Base-by-base conservation (phyloP, 768 basidiomycete genomes). In the Pholiota molesta region DNA sequence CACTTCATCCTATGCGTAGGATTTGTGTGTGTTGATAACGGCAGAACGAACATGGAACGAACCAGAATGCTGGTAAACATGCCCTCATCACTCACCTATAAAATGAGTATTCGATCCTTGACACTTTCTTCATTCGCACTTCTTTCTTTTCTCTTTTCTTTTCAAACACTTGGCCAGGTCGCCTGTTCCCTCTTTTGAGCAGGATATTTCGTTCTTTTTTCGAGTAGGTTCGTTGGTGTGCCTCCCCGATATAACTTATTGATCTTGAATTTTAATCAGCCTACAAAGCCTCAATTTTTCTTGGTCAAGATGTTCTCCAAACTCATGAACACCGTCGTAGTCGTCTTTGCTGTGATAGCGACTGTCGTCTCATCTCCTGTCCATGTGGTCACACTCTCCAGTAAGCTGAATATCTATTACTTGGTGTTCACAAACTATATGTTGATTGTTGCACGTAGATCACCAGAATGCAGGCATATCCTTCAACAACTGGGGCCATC, bases 251-350 rank as follows among this genome's bases (percentile, higher is more conserved):
- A 11, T 5, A 13, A 37, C 35, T 37, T 26, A 26, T 2, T 26
- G 4, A 26, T 26, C 35, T 37, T 37, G 35, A 37, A 37, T 37
- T 37, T 37, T 37, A 13, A 11, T 29, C 49, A 23, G 56, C 42
- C 26, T 26, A 26, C 57, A 28, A 28, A 33, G 52, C 39, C 57
- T 57, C 47, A 37, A 13, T 1, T 37, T 52, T 57, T 49, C 1
- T 60, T 42, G 33, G 57, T 61, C 61, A 62, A 62, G 53, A 70
- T 68, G 66, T 67, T 70, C 47, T 57, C 64, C 63, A 70, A 68
- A 37, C 60, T 70, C 59, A 54, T 65, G 63, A 62, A 59, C 35
- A 61, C 63, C 47, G 45, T 65, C 21, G 45, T 68, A 44, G 53
- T 66, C 35, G 65, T 65, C 52, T 67, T 66, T 59, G 58, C 69